phyloP scores from a whole-genome alignment of 139 green algal genomes.

The Ettlia oleoabundans region DNA sequence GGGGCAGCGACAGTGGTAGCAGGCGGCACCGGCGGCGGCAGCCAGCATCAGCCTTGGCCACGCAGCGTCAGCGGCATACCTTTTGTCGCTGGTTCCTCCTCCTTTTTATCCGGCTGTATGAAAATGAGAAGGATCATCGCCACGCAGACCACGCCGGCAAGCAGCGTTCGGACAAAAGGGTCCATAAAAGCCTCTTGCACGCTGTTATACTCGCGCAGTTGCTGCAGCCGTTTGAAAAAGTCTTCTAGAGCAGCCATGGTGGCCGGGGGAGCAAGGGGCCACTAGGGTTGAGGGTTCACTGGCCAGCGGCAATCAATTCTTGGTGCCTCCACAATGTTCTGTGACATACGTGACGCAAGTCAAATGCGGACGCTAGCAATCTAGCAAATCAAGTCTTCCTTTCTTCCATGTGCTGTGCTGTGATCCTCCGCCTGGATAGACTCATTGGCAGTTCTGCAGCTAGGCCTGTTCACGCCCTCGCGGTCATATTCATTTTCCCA shows the following conservation, averaged over 20 bases:
- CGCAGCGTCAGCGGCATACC: not conserved
- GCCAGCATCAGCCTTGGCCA: no score
- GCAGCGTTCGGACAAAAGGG: not conserved
- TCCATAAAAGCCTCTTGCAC: not conserved
- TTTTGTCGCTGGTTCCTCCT: not conserved
- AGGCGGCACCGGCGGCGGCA: not conserved
- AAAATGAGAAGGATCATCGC: not conserved
- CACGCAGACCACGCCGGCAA: not conserved
- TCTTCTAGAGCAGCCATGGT: not conserved
- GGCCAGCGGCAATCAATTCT: no score
- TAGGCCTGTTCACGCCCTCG: not conserved
- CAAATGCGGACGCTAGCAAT: no score
- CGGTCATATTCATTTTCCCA: not conserved
- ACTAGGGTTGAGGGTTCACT: no score
- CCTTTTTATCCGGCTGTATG: not conserved
- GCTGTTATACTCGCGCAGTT: not conserved
- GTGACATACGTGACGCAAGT: no score
- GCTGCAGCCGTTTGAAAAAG: not conserved
- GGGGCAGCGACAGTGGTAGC: not conserved
- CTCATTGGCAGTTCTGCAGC: no score
- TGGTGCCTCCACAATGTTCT: no score
- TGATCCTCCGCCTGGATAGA: no score
- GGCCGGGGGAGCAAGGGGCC: no score
- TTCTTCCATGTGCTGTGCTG: no score
- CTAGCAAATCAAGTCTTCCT: no score